Conservation (phyloP, 306 rosid species). For the Cucurbita pepo region DNA sequence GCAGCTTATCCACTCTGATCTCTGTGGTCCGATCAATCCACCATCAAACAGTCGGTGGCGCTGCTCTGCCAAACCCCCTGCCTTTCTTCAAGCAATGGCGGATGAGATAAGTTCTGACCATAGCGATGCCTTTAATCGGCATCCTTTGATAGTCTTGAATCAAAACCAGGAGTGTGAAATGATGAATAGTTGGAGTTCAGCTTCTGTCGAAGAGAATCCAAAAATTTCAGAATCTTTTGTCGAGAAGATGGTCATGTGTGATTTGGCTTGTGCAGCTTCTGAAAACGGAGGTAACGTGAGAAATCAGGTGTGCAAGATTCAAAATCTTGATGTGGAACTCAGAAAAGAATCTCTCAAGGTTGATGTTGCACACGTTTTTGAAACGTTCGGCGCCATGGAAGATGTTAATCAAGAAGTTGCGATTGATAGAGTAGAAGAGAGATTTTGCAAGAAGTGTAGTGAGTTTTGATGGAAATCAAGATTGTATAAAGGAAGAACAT, state of each 20-base stretch:
- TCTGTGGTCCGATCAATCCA: no score
- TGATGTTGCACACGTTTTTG: neutral
- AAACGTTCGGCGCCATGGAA: constrained; percentile 3
- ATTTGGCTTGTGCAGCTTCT: neutral
- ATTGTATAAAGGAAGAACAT: neutral
- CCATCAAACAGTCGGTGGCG: neutral
- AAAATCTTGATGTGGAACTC: neutral
- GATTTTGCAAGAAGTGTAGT: neutral
- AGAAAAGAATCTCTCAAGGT: neutral
- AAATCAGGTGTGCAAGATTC: neutral
- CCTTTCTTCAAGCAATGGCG: neutral
- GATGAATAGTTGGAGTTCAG: neutral
- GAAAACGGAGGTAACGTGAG: neutral
- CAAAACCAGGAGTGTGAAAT: neutral
- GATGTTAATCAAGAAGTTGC: neutral
- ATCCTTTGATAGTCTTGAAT: neutral
- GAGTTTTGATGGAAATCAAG: constrained; percentile 1
- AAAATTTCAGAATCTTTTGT: neutral
- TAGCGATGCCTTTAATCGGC: neutral
- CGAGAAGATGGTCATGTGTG: neutral
- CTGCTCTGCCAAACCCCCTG: neutral
- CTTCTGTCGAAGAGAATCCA: neutral
- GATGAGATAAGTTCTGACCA: constrained; percentile 3
- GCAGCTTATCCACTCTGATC: no score
- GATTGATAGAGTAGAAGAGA: neutral